A percentile compares a stretch with the other conserved stretches of the same genome.
These are phyloP conservation scores for Cardiospermum halicacabum DNA, from an alignment of 345 rosid species.

Conservation along the genomic window DNA sequence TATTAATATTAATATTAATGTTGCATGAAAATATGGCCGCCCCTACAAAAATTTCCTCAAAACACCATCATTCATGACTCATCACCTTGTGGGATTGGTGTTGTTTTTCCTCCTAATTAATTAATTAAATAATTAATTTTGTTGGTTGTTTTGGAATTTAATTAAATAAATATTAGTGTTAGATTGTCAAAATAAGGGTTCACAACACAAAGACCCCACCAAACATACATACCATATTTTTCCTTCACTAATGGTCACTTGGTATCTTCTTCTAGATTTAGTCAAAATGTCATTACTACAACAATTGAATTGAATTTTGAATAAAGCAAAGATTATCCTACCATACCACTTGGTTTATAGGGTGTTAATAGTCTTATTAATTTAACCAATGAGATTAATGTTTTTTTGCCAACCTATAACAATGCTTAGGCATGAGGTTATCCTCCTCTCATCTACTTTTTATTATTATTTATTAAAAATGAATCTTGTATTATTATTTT, in stretches of 20 bases:
- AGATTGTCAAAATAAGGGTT: conserved; percentile 19
- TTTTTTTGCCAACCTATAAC: not conserved
- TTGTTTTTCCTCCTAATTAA: not conserved
- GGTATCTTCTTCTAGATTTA: not conserved
- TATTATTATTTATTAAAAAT: not conserved
- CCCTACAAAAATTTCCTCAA: conserved; percentile 17
- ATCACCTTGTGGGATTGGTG: conserved; percentile 24
- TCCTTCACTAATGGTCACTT: not conserved
- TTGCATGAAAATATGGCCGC: conserved; percentile 33
- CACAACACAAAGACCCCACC: conserved; percentile 13
- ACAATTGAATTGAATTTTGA: no score
- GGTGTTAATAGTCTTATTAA: not conserved
- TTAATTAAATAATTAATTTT: conserved; percentile 14
- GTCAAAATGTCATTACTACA: not conserved
- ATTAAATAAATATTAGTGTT: not conserved
- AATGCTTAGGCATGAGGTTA: conserved; percentile 16
- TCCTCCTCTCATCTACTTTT: conserved; percentile 19
- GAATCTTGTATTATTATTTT: not conserved
- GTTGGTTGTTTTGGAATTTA: conserved; percentile 11
- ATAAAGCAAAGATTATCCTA: not conserved
- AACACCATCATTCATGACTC: conserved; percentile 35
- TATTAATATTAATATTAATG: no score
- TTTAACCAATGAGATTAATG: not conserved
- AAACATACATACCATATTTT: conserved; percentile 11
- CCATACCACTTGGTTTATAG: not conserved